A percentile compares a stretch with the other conserved stretches of the same genome.
These are phyloP conservation scores for Sungouiozyma intestinalis DNA, from an alignment of 805 yeast genomes.

Conservation along the genomic window DNA sequence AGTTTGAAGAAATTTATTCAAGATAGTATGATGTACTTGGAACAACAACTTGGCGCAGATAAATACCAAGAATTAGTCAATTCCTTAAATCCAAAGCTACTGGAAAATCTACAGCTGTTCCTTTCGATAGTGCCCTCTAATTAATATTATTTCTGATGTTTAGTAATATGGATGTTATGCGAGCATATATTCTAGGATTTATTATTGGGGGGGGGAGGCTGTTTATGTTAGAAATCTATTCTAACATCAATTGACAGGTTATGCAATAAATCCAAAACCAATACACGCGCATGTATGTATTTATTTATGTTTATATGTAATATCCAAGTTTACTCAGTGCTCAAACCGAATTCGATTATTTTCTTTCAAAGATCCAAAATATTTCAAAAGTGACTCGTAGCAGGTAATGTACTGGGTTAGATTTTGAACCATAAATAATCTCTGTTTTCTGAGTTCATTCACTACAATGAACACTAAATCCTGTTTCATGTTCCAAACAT, in stretches of 20 bases:
- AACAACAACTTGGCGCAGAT: conserved; percentile 17
- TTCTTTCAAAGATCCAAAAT: conserved; percentile 17
- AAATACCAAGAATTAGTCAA: conserved; percentile 17
- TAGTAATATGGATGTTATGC: too few relatives aligned
- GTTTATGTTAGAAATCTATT: too few relatives aligned
- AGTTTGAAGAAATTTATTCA: conserved; percentile 38
- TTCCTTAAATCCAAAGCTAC: conserved; percentile 13
- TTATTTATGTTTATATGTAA: too few relatives aligned
- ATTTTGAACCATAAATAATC: conserved; percentile 73
- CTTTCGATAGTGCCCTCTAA: conserved; percentile 6
- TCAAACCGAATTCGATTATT: background rate
- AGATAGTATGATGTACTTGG: conserved; percentile 20
- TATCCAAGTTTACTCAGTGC: too few relatives aligned
- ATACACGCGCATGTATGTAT: too few relatives aligned
- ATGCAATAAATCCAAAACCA: too few relatives aligned
- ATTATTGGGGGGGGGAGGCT: too few relatives aligned
- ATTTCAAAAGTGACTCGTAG: conserved; percentile 42
- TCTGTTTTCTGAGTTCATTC: conserved; percentile 52
- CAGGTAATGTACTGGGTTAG: conserved; percentile 61
- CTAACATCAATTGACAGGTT: too few relatives aligned
- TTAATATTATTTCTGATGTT: background rate
- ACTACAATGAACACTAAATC: conserved; percentile 55
- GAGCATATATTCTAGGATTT: too few relatives aligned
- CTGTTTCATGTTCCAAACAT: conserved; percentile 32
- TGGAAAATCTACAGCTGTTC: conserved; percentile 23